phyloP scores from a whole-genome alignment of 2,329 filamentous ascomycete genomes.

The Penicillium sp. region DNA sequence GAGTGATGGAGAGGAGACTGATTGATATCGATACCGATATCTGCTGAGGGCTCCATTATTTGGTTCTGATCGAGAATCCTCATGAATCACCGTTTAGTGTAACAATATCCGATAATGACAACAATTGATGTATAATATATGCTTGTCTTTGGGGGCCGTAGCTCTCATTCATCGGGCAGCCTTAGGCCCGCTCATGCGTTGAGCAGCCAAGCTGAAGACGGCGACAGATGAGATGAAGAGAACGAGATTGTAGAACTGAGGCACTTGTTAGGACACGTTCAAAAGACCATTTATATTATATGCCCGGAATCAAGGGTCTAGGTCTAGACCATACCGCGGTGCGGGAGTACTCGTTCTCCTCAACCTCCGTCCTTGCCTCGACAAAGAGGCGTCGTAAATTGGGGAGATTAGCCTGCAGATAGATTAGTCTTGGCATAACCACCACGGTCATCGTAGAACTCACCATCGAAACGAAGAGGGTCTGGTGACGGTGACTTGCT shows the following conservation, averaged over 20 bases:
- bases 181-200: constrained; percentile 68
- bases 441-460: not conserved
- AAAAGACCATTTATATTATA: not conserved
- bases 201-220: constrained; percentile 89
- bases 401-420: constrained; percentile 63
- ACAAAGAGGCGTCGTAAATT: constrained; percentile 97
- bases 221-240: constrained; percentile 96
- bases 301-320: not conserved
- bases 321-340: constrained; percentile 70
- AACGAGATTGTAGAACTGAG: constrained; percentile 90
- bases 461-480: constrained; percentile 30
- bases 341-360: constrained; percentile 92
- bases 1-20: constrained; percentile 68
- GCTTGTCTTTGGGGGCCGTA: not conserved
- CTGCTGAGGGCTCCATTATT: not conserved
- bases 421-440: constrained; percentile 13
- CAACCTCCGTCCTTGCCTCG: constrained; percentile 87
- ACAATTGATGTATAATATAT: not conserved
- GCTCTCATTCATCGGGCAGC: constrained; percentile 36
- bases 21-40: constrained; percentile 35
- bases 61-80: not conserved
- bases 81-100: not conserved
- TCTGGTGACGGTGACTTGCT: not conserved
- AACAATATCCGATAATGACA: constrained; percentile 12
- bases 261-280: constrained; percentile 9